phyloP scores from a whole-genome alignment of 1,284 basidiomycete genomes.

The Boletus subluridellus region DNA sequence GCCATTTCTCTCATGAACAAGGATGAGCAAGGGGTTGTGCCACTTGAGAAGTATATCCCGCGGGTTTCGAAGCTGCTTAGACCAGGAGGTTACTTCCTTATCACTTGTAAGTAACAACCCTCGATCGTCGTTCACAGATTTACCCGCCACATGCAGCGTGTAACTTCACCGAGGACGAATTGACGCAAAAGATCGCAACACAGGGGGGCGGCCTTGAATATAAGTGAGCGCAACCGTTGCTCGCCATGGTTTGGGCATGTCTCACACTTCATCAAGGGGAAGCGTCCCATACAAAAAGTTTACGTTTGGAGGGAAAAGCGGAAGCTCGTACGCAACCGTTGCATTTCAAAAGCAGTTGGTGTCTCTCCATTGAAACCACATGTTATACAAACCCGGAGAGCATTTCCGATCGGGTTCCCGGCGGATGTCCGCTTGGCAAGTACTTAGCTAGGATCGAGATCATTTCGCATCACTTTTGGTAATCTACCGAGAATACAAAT shows the following conservation, averaged over 20 bases:
- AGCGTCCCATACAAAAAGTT: slow-evolving; percentile 67
- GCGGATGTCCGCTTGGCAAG: background rate
- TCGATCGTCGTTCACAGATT: background rate
- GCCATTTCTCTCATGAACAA: slow-evolving; percentile 78
- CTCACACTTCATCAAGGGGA: slow-evolving; percentile 45
- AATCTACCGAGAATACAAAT: background rate
- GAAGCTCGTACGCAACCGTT: slow-evolving; percentile 68
- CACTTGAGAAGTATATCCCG: slow-evolving; percentile 60
- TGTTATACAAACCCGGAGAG: background rate
- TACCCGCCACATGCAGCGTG: slow-evolving; percentile 54
- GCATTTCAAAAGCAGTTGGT: slow-evolving; percentile 57
- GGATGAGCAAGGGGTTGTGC: slow-evolving; percentile 51
- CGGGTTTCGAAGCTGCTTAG: slow-evolving; percentile 59
- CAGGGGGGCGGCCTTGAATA: slow-evolving; percentile 52
- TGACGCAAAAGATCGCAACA: slow-evolving; percentile 56
- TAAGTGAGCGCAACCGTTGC: slow-evolving; percentile 48
- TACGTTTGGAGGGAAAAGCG: slow-evolving; percentile 73
- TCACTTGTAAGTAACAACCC: slow-evolving; percentile 63
- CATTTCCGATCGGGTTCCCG: background rate
- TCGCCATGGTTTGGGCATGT: background rate
- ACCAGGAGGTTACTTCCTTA: slow-evolving; percentile 72
- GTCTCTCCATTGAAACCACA: slow-evolving; percentile 10
- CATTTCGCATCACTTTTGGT: background rate
- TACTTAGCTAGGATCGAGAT: background rate
- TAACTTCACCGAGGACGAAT: slow-evolving; percentile 85